A percentile compares a stretch with the other conserved stretches of the same genome.
Conservation (phyloP, 805 yeast genomes). For the Spathaspora girioi region DNA sequence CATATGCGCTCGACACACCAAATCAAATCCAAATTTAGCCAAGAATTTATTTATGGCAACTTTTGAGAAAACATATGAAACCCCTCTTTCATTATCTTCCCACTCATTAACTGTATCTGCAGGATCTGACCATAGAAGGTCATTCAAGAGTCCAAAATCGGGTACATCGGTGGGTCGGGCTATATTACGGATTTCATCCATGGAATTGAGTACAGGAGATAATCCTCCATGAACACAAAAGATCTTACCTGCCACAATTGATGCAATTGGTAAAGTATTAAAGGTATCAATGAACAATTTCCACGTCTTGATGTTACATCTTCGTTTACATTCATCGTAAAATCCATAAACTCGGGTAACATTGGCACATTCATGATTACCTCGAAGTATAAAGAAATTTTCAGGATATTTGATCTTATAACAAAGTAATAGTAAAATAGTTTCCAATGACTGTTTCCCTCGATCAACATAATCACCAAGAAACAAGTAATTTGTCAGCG, state of each 20-base stretch:
- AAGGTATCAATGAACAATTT: slow-evolving; percentile 90
- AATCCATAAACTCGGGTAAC: slow-evolving; percentile 96
- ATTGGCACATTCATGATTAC: slow-evolving; percentile 97
- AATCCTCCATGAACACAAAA: slow-evolving; percentile 89
- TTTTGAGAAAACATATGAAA: slow-evolving; percentile 73
- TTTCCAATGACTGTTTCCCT: slow-evolving; percentile 94
- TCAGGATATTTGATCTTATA: slow-evolving; percentile 97
- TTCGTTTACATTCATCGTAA: slow-evolving; percentile 95
- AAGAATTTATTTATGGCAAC: slow-evolving; percentile 77
- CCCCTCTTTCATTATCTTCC: slow-evolving; percentile 87
- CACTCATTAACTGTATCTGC: slow-evolving; percentile 80
- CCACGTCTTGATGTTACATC: slow-evolving; percentile 92
- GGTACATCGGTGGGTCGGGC: slow-evolving; percentile 86
- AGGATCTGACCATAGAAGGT: slow-evolving; percentile 81
- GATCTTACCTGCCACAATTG: slow-evolving; percentile 91
- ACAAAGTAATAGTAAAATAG: slow-evolving; percentile 80
- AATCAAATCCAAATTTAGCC: slow-evolving; percentile 70
- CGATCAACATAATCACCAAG: slow-evolving; percentile 97
- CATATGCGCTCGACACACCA: slow-evolving; percentile 86
- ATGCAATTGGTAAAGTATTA: slow-evolving; percentile 93
- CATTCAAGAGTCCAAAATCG: slow-evolving; percentile 75
- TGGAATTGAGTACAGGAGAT: slow-evolving; percentile 66
- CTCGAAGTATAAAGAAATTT: slow-evolving; percentile 86
- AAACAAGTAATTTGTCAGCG: slow-evolving; percentile 85
- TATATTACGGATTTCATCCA: slow-evolving; percentile 72